These are phyloP conservation scores for Betula pendula DNA, from an alignment of 306 rosid species.

Conservation along the genomic window DNA sequence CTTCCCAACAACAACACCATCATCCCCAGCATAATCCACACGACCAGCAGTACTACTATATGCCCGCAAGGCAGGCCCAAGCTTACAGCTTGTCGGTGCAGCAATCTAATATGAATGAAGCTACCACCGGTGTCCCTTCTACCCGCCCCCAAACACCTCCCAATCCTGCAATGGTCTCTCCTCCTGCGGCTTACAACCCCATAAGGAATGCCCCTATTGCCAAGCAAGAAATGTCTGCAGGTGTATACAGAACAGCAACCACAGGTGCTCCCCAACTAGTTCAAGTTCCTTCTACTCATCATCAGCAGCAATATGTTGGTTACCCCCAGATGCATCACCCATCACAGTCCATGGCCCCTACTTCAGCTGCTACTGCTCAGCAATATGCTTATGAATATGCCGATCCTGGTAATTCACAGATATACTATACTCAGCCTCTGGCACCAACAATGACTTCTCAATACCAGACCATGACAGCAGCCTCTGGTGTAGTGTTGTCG, in stretches of 20 bases:
- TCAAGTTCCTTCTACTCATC: conserved; percentile 78
- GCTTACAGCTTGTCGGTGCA: conserved; percentile 66
- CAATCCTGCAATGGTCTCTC: conserved; percentile 52
- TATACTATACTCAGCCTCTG: conserved; percentile 79
- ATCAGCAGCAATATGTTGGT: conserved; percentile 72
- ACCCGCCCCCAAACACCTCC: conserved; percentile 61
- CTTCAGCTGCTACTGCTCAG: conserved; percentile 45
- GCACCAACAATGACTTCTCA: conserved; percentile 77
- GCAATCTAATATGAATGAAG: conserved; percentile 65
- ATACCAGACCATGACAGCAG: conserved; percentile 83
- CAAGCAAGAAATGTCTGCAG: conserved; percentile 65
- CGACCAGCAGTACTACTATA: conserved; percentile 78
- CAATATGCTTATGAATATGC: conserved; percentile 63
- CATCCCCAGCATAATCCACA: conserved; percentile 58
- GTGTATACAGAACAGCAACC: conserved; percentile 65
- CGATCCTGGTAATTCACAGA: conserved; percentile 70
- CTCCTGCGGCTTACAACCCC: conserved; percentile 55
- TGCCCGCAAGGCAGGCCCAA: conserved; percentile 76
- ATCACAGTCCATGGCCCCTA: conserved; percentile 68
- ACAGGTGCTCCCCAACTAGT: conserved; percentile 62
- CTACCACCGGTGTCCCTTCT: conserved; percentile 45
- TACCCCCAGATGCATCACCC: conserved; percentile 86
- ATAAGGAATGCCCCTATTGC: conserved; percentile 59
- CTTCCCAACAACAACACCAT: conserved; percentile 74
- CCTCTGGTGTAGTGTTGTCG: conserved; percentile 44